Evolutionary conservation across 768 basidiomycete genomes (phyloP).

Genomic region (Leccinum incarnatum): DNA sequence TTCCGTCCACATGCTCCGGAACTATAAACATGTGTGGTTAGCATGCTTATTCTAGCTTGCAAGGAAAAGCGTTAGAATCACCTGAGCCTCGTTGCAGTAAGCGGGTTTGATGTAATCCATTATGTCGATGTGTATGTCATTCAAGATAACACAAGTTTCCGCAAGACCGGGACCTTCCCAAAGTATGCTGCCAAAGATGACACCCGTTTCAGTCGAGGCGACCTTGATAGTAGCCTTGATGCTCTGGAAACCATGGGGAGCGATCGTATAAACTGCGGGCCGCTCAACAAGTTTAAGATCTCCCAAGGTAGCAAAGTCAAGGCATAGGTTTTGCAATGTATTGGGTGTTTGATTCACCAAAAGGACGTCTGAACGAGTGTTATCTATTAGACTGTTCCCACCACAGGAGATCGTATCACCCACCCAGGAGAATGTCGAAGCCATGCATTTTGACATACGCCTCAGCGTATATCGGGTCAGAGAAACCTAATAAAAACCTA

Average conservation of each 20-base stretch:
- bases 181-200: conserved; percentile 96
- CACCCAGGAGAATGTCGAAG: conserved; percentile 92
- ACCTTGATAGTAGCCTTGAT: conserved; percentile 99
- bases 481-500: conserved; percentile 63
- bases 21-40: conserved; percentile 42
- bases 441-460: conserved; percentile 97
- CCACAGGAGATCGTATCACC: conserved; percentile 11
- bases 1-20: conserved; percentile 99
- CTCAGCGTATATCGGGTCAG: conserved; percentile 97
- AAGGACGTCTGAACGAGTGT: conserved; percentile 66
- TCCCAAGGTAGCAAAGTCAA: conserved; percentile 96
- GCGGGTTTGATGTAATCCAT: conserved; percentile 57
- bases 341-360: conserved; percentile 94
- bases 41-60: not conserved
- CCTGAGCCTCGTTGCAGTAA: conserved; percentile 92
- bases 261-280: conserved; percentile 90
- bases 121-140: conserved; percentile 97
- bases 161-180: conserved; percentile 90
- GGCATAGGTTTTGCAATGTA: conserved; percentile 92
- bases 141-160: conserved; percentile 90
- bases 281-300: conserved; percentile 96
- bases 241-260: conserved; percentile 95
- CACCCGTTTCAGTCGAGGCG: conserved; percentile 96
- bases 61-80: conserved; percentile 27
- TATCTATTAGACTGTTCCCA: not conserved